Evolutionary conservation across 1,284 basidiomycete genomes (phyloP).

Genomic region (Singerocomus inundabilis): DNA sequence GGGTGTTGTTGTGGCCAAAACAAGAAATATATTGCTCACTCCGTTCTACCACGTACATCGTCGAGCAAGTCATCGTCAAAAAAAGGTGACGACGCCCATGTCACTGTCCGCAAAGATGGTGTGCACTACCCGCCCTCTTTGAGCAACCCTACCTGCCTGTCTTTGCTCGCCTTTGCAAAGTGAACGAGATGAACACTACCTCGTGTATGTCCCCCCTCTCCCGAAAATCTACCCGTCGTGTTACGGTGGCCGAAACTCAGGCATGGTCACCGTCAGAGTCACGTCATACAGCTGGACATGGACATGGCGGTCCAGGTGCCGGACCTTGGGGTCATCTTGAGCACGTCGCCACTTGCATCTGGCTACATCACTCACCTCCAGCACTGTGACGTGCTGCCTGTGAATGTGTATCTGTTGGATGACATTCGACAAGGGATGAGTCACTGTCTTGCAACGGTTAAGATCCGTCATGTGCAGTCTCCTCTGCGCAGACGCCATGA

Average conservation of each 20-base stretch:
- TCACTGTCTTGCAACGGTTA: constrained; percentile 26
- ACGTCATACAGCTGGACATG: constrained; percentile 43
- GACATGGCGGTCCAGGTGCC: constrained; percentile 46
- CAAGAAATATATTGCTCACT: constrained; percentile 8
- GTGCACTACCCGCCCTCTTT: constrained; percentile 42
- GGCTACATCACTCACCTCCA: constrained; percentile 42
- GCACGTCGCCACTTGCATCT: constrained; percentile 15
- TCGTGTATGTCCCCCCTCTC: constrained; percentile 23
- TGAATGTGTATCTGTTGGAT: constrained; percentile 47
- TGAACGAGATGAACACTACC: constrained; percentile 38
- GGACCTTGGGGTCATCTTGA: constrained; percentile 37
- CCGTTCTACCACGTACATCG: constrained; percentile 10
- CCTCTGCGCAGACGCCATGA: constrained; percentile 36
- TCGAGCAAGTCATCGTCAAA: constrained; percentile 33
- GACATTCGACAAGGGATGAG: constrained; percentile 38
- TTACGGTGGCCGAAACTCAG: constrained; percentile 45
- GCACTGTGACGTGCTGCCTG: constrained; percentile 42
- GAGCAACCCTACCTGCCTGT: constrained; percentile 41
- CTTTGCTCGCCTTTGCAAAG: constrained; percentile 47
- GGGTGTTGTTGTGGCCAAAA: constrained; percentile 18
- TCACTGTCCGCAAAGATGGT: constrained; percentile 41
- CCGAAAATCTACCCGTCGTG: constrained; percentile 17
- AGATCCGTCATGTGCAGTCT: constrained; percentile 36
- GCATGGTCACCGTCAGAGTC: constrained; percentile 40
- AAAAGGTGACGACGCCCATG: constrained; percentile 41